A percentile compares a stretch with the other conserved stretches of the same genome.
Evolutionary conservation across 2,329 filamentous ascomycete species (phyloP).

Genomic region (Exophiala oligosperma): DNA sequence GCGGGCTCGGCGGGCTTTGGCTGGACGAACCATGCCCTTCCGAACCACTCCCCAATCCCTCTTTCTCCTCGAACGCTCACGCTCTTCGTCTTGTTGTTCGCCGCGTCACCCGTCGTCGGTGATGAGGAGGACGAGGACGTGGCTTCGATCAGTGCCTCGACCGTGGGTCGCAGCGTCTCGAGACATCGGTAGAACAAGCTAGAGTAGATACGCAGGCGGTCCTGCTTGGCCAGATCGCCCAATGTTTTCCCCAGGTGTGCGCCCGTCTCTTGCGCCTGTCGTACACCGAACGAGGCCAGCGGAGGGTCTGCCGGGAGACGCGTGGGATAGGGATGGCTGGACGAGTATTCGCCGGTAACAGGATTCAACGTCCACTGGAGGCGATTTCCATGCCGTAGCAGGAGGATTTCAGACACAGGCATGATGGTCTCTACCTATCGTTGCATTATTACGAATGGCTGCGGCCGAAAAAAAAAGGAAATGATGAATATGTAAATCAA

Average conservation of each 20-base stretch:
- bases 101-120: no score
- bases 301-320: slow-evolving; percentile 85
- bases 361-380: slow-evolving; percentile 86
- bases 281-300: slow-evolving; percentile 80
- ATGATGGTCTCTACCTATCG: slow-evolving; percentile 10
- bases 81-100: slow-evolving; percentile 15
- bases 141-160: slow-evolving; percentile 41
- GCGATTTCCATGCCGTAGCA: slow-evolving; percentile 59
- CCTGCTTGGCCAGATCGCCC: slow-evolving; percentile 66
- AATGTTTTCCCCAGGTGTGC: slow-evolving; percentile 57
- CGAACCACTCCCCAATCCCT: slow-evolving; percentile 79
- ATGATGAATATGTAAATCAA: neutral
- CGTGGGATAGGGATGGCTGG: slow-evolving; percentile 75
- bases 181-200: slow-evolving; percentile 86
- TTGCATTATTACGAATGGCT: neutral
- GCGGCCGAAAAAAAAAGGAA: no score
- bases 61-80: slow-evolving; percentile 37
- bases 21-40: slow-evolving; percentile 79
- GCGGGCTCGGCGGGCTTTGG: slow-evolving; percentile 69
- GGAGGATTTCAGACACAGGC: slow-evolving; percentile 30
- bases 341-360: slow-evolving; percentile 73
- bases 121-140: neutral
- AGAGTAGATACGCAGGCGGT: slow-evolving; percentile 61
- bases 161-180: slow-evolving; percentile 73
- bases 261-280: slow-evolving; percentile 77